These are phyloP conservation scores for Coemansia sp. DNA, from an alignment of 192 early-diverging fungal genomes.

Conservation along the genomic window DNA sequence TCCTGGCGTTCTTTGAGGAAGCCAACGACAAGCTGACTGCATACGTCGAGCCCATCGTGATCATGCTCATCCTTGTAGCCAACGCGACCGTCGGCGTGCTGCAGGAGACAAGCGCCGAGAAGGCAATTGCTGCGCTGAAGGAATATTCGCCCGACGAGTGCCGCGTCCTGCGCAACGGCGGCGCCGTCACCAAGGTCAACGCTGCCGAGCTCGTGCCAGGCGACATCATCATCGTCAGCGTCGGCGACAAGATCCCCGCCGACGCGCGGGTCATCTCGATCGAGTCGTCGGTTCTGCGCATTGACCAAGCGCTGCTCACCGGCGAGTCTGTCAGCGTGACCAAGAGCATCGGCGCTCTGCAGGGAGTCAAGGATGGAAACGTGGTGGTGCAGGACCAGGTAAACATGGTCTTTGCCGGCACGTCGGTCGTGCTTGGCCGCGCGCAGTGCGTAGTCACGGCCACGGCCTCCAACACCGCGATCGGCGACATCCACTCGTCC, in stretches of 20 bases:
- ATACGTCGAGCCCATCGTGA: slow-evolving; percentile 97
- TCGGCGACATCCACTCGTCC: slow-evolving; percentile 89
- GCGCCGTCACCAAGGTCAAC: slow-evolving; percentile 56
- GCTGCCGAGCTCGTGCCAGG: slow-evolving; percentile 91
- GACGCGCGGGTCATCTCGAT: slow-evolving; percentile 85
- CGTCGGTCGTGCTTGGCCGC: slow-evolving; percentile 90
- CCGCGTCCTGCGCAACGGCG: slow-evolving; percentile 79
- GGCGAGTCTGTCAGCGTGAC: slow-evolving; percentile 91
- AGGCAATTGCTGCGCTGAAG: slow-evolving; percentile 94
- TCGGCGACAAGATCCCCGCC: slow-evolving; percentile 96
- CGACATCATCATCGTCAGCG: slow-evolving; percentile 87
- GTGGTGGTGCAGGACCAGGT: slow-evolving; percentile 95
- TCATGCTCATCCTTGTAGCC: slow-evolving; percentile 95
- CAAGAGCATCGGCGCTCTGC: slow-evolving; percentile 66
- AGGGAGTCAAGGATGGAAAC: slow-evolving; percentile 41
- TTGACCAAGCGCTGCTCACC: slow-evolving; percentile 94
- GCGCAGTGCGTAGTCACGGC: slow-evolving; percentile 81
- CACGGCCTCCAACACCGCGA: slow-evolving; percentile 86
- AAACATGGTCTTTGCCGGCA: slow-evolving; percentile 98
- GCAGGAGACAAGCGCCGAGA: slow-evolving; percentile 95
- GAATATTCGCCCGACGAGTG: slow-evolving; percentile 97
- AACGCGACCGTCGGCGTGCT: slow-evolving; percentile 97
- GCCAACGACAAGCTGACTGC: slow-evolving; percentile 68
- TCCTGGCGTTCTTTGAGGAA: slow-evolving; percentile 87
- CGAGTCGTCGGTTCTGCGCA: slow-evolving; percentile 77